These are phyloP conservation scores for Cladosporium sphaerospermum DNA, from an alignment of 2,329 filamentous ascomycete species.

Conservation along the genomic window DNA sequence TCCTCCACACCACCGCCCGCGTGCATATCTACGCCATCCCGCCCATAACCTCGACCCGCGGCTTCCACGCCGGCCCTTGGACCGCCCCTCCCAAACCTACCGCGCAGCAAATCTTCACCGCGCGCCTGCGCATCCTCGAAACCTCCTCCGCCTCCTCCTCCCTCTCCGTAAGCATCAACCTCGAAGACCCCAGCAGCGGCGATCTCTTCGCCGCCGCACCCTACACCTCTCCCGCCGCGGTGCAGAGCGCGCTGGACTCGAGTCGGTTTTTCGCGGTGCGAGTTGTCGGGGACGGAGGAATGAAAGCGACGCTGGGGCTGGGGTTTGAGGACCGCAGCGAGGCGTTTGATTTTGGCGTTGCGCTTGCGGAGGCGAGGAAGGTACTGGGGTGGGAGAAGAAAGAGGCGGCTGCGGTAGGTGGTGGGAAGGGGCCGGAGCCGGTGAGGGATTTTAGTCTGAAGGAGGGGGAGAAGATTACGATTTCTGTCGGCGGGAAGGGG, in stretches of 20 bases:
- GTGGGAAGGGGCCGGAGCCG: conserved; percentile 39
- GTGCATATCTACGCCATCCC: conserved; percentile 88
- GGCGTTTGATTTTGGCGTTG: conserved; percentile 78
- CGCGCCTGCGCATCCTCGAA: conserved; percentile 56
- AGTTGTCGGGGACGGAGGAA: conserved; percentile 67
- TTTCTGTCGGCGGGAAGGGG: conserved; percentile 62
- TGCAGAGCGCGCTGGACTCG: conserved; percentile 74
- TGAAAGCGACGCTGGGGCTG: conserved; percentile 74
- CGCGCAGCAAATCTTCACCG: conserved; percentile 75
- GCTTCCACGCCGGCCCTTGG: conserved; percentile 73
- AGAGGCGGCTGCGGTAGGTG: conserved; percentile 22
- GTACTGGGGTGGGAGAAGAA: conserved; percentile 61
- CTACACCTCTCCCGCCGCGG: conserved; percentile 58
- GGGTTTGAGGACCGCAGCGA: conserved; percentile 83
- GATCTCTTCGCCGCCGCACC: conserved; percentile 79
- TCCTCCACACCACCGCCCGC: conserved; percentile 67
- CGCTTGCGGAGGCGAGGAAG: conserved; percentile 70
- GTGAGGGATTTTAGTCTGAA: conserved; percentile 76
- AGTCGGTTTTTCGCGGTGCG: conserved; percentile 78
- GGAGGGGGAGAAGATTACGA: conserved; percentile 81
- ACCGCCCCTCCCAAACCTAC: conserved; percentile 59
- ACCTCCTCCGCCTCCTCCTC: conserved; percentile 27
- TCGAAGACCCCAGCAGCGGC: conserved; percentile 68
- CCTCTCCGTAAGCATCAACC: conserved; percentile 54
- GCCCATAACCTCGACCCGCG: conserved; percentile 68